Conservation (phyloP, 2,329 filamentous ascomycete species). For the Alternaria brassicae region DNA sequence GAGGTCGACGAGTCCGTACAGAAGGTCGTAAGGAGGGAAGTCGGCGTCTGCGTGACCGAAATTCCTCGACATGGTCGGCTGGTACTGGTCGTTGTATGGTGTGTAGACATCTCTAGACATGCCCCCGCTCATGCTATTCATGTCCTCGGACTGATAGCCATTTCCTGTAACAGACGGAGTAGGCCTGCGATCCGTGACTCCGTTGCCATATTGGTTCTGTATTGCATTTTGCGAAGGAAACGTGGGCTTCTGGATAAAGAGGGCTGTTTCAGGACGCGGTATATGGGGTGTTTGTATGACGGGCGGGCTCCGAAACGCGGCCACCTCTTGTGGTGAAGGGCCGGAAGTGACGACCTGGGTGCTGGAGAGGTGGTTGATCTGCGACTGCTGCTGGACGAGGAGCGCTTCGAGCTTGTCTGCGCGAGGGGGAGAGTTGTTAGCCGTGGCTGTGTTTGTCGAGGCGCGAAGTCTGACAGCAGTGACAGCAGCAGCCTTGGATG, state of each 20-base stretch:
- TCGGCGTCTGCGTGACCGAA: constrained; percentile 51
- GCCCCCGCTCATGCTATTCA: constrained; percentile 27
- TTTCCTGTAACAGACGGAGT: constrained; percentile 34
- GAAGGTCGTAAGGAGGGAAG: constrained; percentile 66
- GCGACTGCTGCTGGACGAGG: constrained; percentile 54
- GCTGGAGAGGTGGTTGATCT: constrained; percentile 54
- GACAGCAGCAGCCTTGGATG: background rate
- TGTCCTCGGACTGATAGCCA: constrained; percentile 42
- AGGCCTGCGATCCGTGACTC: constrained; percentile 47
- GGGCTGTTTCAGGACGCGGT: constrained; percentile 53
- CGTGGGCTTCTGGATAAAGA: constrained; percentile 56
- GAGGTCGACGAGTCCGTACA: constrained; percentile 66
- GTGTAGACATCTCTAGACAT: constrained; percentile 41
- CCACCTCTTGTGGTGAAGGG: constrained; percentile 42
- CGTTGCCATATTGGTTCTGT: constrained; percentile 45
- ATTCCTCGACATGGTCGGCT: constrained; percentile 35
- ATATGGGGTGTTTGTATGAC: constrained; percentile 52
- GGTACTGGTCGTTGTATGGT: constrained; percentile 42
- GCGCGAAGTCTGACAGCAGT: background rate
- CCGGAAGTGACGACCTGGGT: constrained; percentile 32
- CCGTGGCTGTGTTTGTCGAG: background rate
- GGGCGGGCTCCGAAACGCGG: constrained; percentile 46
- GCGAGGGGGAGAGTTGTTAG: constrained; percentile 3
- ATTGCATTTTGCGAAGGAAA: constrained; percentile 45
- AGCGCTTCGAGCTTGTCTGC: constrained; percentile 57